Evolutionary conservation across 345 rosid genomes (phyloP).

Genomic region (Melaleuca alternifolia): DNA sequence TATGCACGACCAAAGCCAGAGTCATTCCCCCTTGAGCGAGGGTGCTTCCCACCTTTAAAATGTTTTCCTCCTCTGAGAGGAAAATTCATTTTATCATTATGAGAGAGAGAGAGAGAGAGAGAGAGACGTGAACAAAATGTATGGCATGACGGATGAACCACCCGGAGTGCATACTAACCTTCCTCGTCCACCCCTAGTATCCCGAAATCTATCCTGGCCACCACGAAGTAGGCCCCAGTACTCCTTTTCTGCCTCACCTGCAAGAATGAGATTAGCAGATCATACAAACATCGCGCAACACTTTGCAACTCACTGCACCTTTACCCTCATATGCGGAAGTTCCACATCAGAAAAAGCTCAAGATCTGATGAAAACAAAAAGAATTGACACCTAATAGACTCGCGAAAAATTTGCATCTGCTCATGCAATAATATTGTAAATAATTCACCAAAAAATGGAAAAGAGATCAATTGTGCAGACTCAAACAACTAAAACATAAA

Average conservation of each 20-base stretch:
- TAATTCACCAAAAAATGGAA: background rate
- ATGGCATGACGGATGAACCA: background rate
- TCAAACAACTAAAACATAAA: background rate
- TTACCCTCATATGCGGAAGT: background rate
- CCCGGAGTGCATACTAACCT: conserved; percentile 30
- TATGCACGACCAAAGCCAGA: conserved; percentile 39
- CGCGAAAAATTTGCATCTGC: background rate
- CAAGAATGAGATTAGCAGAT: background rate
- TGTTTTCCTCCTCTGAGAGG: conserved; percentile 59
- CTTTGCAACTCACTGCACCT: background rate
- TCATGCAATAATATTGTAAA: background rate
- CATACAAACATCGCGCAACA: background rate
- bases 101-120: background rate
- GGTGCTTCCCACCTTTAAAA: conserved; percentile 56
- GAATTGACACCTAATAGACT: background rate
- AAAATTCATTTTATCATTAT: background rate
- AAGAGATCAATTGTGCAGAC: background rate
- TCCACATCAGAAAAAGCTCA: background rate
- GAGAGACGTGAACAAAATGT: background rate
- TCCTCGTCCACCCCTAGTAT: conserved; percentile 45
- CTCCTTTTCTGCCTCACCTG: conserved; percentile 83
- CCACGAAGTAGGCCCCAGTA: conserved; percentile 66
- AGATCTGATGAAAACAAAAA: background rate
- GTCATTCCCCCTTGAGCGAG: conserved; percentile 42
- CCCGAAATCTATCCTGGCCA: conserved; percentile 41